These are phyloP conservation scores for Coffea eugenioides DNA, from an alignment of 257 asterid genomes.

Conservation along the genomic window DNA sequence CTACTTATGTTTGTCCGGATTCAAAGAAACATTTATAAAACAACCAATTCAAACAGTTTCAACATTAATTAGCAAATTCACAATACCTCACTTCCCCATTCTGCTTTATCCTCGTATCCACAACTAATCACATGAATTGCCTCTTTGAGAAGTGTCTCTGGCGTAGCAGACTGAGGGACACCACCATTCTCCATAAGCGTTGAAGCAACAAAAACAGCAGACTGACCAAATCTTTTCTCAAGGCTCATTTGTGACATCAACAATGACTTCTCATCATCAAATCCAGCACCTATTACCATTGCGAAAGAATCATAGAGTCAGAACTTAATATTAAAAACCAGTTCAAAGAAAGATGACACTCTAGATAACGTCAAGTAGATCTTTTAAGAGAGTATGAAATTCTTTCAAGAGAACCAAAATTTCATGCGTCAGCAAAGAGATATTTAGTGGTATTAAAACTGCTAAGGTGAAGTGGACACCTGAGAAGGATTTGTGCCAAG, in stretches of 20 bases:
- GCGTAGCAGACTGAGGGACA: conserved; percentile 89
- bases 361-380: neutral
- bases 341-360: neutral
- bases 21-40: too few species aligned
- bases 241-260: conserved; percentile 96
- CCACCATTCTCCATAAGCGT: conserved; percentile 98
- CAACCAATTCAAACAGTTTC: neutral
- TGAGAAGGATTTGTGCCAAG: neutral
- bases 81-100: conserved; percentile 92
- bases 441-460: neutral
- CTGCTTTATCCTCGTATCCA: conserved; percentile 98
- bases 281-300: conserved; percentile 69
- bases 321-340: neutral
- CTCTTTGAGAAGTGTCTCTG: conserved; percentile 91
- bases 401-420: neutral
- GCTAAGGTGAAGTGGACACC: neutral
- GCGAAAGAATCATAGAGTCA: neutral
- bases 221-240: conserved; percentile 96
- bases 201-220: conserved; percentile 96
- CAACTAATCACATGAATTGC: conserved; percentile 99
- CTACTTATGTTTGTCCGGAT: neutral
- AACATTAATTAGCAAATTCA: neutral
- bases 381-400: neutral
- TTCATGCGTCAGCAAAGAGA: neutral
- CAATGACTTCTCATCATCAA: conserved; percentile 88